These are phyloP conservation scores for Kodamaea plutei DNA, from an alignment of 1,139 yeast species.

Conservation along the genomic window DNA sequence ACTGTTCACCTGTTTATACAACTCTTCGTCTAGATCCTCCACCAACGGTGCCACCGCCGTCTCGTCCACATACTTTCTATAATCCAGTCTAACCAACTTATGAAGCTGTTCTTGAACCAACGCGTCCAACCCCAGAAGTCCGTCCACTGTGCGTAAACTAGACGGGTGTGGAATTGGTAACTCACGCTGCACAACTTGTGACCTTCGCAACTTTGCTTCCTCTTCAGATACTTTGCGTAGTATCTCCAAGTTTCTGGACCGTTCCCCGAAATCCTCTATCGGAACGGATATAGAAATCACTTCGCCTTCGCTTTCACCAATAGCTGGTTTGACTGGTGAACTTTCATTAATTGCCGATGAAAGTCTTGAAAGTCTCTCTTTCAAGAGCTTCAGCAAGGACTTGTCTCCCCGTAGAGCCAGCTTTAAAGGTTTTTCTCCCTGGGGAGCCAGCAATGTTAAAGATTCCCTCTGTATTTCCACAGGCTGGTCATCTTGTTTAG, in stretches of 20 bases:
- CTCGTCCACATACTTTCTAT: slow-evolving; percentile 28
- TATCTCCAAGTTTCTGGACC: slow-evolving; percentile 21
- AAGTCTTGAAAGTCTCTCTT: slow-evolving; percentile 17
- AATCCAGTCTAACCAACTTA: slow-evolving; percentile 46
- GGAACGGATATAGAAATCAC: slow-evolving; percentile 11
- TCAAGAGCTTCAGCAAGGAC: slow-evolving; percentile 15
- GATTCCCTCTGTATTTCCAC: not conserved
- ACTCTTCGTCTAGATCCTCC: slow-evolving; percentile 41
- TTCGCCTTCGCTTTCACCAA: slow-evolving; percentile 21
- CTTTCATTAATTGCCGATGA: slow-evolving; percentile 28
- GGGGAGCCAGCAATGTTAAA: not conserved
- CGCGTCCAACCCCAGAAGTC: slow-evolving; percentile 9
- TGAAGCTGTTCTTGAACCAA: slow-evolving; percentile 35
- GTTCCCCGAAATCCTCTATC: slow-evolving; percentile 20
- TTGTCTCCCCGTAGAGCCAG: slow-evolving; percentile 9
- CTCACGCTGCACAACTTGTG: slow-evolving; percentile 48
- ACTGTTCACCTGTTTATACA: slow-evolving; percentile 20
- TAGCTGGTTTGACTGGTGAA: slow-evolving; percentile 25
- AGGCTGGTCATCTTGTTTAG: slow-evolving; percentile 10
- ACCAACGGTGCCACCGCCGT: slow-evolving; percentile 20
- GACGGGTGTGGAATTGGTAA: slow-evolving; percentile 47
- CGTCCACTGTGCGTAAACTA: slow-evolving; percentile 9
- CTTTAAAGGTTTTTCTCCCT: not conserved
- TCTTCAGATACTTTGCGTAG: slow-evolving; percentile 26
- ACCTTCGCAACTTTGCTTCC: slow-evolving; percentile 32